Evolutionary conservation across 140 eudicot species (phyloP), one percentile per base, ranked within the genome.

Genomic region (Bidens hawaiensis): DNA sequence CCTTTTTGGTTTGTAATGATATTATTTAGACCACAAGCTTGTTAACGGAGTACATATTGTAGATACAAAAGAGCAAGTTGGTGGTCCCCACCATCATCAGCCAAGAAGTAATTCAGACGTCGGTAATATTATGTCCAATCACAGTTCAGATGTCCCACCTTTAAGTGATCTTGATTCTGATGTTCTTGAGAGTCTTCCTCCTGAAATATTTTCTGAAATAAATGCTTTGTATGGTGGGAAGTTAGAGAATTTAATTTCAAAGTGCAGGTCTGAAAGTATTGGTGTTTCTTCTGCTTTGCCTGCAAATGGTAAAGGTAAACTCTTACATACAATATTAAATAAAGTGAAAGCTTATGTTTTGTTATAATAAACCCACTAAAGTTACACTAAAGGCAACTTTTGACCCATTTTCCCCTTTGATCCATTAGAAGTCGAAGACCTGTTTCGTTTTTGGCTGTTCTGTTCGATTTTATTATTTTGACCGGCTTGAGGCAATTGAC

Each of bases 111-210:
- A 71, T 66, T 69, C 64, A 45, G 26, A 41, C 27, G 60, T 18
- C 0, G 64, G 68, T 43, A 60, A 77, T 53, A 40, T 57, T 62
- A 31, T 65, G 62, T 68, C 84, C 53, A 64, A 25, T 57, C 62
- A 42, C 42, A 69, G 45, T 70, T 69, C 80, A 43, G 57, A 69
- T 49, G 75, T 82, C 38, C 98, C 98, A 56, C 79, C 85, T 56
- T 50, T 87, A 46, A 62, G 73, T 42, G 96, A 87, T 70, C 86
- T 91, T 56, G 98, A 91, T 72, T 24, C 83, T 58, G 83, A 78
- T 18, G 96, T 84, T 65, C 66, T 91, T 65, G 83, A 80, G 73
- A 78, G 71, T 71, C 95, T 91, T 60, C 98, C 98, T 52, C 91
- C 89, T 42, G 95, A 91, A 19, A 79, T 91, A 28, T 64, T 87